Evolutionary conservation across 2,329 filamentous ascomycete species (phyloP).

Genomic region (Xylariales sp.): DNA sequence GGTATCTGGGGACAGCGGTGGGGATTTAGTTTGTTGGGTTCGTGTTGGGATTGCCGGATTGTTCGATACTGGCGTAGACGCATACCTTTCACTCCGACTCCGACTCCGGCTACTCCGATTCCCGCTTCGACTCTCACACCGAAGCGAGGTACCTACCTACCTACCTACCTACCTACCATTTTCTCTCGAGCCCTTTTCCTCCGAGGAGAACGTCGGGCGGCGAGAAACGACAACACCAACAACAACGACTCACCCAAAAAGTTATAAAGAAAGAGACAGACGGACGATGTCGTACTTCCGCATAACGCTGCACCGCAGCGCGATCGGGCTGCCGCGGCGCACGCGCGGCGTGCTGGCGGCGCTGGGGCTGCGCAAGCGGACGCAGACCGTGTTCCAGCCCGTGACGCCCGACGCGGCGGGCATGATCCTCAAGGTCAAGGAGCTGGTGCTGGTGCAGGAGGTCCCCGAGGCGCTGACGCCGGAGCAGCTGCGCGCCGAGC

Average conservation of each 20-base stretch:
- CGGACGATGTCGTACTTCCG: constrained; percentile 81
- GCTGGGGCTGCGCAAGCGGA: constrained; percentile 85
- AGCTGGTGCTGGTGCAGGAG: constrained; percentile 85
- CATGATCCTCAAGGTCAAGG: constrained; percentile 94
- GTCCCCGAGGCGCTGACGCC: constrained; percentile 74
- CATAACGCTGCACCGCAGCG: constrained; percentile 88
- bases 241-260: background rate
- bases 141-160: no score
- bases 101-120: no score
- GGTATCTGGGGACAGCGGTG: no score
- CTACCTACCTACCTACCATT: no score
- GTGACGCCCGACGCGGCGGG: constrained; percentile 84
- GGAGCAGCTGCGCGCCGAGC: constrained; percentile 74
- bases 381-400: constrained; percentile 89
- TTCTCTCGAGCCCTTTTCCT: no score
- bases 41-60: no score
- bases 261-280: no score
- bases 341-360: constrained; percentile 84
- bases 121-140: no score
- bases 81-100: no score
- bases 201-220: no score
- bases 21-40: no score
- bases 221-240: background rate
- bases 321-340: constrained; percentile 86
- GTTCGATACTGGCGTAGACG: no score